These are phyloP conservation scores for Lactarius sanguifluus DNA, from an alignment of 768 basidiomycete genomes.

Conservation along the genomic window DNA sequence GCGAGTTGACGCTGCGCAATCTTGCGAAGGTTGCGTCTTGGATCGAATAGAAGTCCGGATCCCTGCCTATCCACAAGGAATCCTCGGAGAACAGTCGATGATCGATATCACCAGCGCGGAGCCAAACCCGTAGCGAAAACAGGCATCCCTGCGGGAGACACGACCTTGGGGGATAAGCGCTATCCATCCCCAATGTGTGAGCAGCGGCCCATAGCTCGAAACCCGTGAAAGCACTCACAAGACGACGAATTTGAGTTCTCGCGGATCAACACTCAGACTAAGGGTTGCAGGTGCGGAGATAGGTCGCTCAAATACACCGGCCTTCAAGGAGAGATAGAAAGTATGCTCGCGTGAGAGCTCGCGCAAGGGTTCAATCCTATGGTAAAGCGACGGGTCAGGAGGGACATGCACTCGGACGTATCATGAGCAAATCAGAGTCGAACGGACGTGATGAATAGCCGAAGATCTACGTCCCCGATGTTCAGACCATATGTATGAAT, in stretches of 20 bases:
- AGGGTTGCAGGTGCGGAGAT: slow-evolving; percentile 49
- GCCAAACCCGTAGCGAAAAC: slow-evolving; percentile 63
- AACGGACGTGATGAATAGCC: slow-evolving; percentile 27
- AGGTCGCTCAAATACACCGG: slow-evolving; percentile 54
- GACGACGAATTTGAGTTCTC: slow-evolving; percentile 55
- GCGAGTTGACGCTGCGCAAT: slow-evolving; percentile 43
- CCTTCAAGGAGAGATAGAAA: slow-evolving; percentile 55
- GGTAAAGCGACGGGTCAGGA: neutral
- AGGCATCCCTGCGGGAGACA: slow-evolving; percentile 54
- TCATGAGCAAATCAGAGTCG: neutral
- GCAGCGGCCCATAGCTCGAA: neutral
- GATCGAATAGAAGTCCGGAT: slow-evolving; percentile 62
- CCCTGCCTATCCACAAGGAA: slow-evolving; percentile 64
- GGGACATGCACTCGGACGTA: neutral
- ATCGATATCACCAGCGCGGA: slow-evolving; percentile 55
- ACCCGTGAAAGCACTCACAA: slow-evolving; percentile 47
- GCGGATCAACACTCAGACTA: slow-evolving; percentile 52
- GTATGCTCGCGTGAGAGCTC: slow-evolving; percentile 42
- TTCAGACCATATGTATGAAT: slow-evolving; percentile 20
- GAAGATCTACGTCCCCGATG: slow-evolving; percentile 17
- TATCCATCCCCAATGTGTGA: slow-evolving; percentile 31
- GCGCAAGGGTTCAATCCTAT: slow-evolving; percentile 26
- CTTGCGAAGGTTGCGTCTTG: slow-evolving; percentile 56
- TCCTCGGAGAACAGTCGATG: slow-evolving; percentile 65
- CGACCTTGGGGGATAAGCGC: slow-evolving; percentile 59